Conservation (phyloP, 495 filamentous ascomycete species). For the Hypoxylon fuscum region DNA sequence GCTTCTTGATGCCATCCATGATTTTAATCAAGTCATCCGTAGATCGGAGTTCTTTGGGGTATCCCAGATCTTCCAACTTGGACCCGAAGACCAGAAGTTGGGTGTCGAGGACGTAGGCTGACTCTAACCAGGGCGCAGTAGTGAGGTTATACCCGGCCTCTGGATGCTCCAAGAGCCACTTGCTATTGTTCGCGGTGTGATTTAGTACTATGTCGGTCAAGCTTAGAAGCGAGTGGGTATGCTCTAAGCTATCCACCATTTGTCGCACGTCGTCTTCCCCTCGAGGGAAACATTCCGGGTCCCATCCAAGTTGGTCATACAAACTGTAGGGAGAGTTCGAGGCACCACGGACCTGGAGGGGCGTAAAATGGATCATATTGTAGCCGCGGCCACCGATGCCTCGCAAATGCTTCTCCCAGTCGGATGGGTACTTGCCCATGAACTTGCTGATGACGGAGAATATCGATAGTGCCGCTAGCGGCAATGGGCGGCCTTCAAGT, state of each 20-base stretch:
- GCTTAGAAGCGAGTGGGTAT: conserved; percentile 82
- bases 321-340: conserved; percentile 98
- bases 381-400: conserved; percentile 91
- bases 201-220: conserved; percentile 98
- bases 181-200: conserved; percentile 94
- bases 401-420: conserved; percentile 88
- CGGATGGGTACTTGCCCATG: conserved; percentile 88
- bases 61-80: conserved; percentile 69
- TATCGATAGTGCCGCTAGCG: conserved; percentile 85
- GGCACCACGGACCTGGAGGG: conserved; percentile 83
- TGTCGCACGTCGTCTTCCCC: conserved; percentile 84
- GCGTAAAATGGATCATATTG: conserved; percentile 99
- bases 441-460: conserved; percentile 98
- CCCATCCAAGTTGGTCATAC: conserved; percentile 89
- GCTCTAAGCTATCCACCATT: conserved; percentile 83
- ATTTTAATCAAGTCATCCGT: conserved; percentile 80
- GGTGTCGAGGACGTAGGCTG: conserved; percentile 87
- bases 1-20: conserved; percentile 83
- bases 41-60: conserved; percentile 76
- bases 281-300: conserved; percentile 80
- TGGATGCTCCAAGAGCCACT: conserved; percentile 93
- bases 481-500: conserved; percentile 72
- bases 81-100: conserved; percentile 80
- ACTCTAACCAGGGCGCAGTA: conserved; percentile 91
- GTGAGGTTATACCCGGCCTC: conserved; percentile 95